Evolutionary conservation across 2,329 filamentous ascomycete species (phyloP), one percentile per base, ranked within the genome.

Genomic region (Botrytis deweyae): DNA sequence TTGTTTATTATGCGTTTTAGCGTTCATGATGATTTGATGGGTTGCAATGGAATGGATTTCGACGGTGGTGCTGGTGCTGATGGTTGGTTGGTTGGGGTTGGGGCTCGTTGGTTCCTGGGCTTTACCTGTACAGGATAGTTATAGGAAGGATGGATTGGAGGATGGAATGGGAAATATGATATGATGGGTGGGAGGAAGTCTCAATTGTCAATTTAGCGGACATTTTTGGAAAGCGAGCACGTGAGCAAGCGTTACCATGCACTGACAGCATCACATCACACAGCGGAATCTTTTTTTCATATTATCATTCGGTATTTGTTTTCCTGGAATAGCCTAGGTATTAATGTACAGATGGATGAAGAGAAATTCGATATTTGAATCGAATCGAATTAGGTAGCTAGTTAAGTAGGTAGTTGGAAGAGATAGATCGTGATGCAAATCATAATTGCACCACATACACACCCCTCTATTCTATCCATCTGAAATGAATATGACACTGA

Each of bases 31-130:
- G 62, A 66, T 44, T 64, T 36, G 33, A 46, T 38, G 59, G 38
- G 36, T 49, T 62, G 40, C 49, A 20, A 65, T 63, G 52, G 58
- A n/a, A 64, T 42, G 40, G 29, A 25, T 46, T 67, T 33, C n/a
- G 49, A 70, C 55, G 72, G 44, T 62, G 38, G 38, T 68, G 10
- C 40, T 40, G 52, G 46, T 64, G 52, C 52, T 55, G 38, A 70
- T 70, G 52, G 36, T 29, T 42, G 55, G 40, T 36, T n/a, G 52
- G 10, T n/a, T 33, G 46, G 38, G 70, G 20, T 59, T 72, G 38
- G 38, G 70, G 20, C 58, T 72, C 14, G 29, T 67, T 67, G 64
- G n/a, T 69, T 73, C 49, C 66, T 69, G 66, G 49, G 66, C 38
- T 69, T 42, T 33, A 42, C 12, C 66, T 69, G 38, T 69, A 33